Percentiles rank a stretch among this genome's conserved stretches.
Conservation (phyloP, 805 yeast species). For the Pichia ethanolica region DNA sequence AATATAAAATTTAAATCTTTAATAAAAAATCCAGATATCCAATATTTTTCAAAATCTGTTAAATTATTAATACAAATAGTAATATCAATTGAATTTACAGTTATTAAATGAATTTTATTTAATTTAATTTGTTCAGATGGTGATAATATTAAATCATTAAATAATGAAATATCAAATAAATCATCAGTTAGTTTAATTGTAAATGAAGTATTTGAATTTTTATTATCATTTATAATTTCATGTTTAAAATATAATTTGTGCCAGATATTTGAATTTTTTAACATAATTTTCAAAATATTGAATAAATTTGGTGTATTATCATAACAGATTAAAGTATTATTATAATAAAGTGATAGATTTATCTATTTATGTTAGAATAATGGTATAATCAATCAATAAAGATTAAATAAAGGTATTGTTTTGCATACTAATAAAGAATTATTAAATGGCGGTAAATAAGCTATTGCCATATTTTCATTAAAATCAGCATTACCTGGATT, state of each 20-base stretch:
- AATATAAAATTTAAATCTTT: constrained; percentile 22
- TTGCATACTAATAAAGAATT: neutral
- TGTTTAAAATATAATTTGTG: neutral
- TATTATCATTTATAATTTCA: neutral
- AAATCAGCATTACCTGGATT: no score
- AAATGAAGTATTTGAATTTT: neutral
- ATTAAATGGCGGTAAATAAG: neutral
- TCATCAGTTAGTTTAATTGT: constrained; percentile 4
- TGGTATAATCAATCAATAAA: neutral
- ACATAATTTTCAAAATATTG: neutral
- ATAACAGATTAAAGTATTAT: neutral
- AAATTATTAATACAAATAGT: neutral
- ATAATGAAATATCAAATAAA: neutral
- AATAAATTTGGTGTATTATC: constrained; percentile 1
- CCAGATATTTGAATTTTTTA: constrained; percentile 2
- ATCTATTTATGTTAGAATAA: neutral
- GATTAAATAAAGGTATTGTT: no score
- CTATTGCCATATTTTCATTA: no score
- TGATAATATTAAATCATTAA: constrained; percentile 9
- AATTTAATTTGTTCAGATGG: constrained; percentile 7
- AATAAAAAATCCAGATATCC: constrained; percentile 6
- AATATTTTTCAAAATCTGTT: neutral
- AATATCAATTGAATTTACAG: constrained; percentile 1
- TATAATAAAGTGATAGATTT: neutral
- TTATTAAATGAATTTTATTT: constrained; percentile 5